Base-by-base conservation (phyloP, 1,139 yeast species). In the Pneumocystis canis region DNA sequence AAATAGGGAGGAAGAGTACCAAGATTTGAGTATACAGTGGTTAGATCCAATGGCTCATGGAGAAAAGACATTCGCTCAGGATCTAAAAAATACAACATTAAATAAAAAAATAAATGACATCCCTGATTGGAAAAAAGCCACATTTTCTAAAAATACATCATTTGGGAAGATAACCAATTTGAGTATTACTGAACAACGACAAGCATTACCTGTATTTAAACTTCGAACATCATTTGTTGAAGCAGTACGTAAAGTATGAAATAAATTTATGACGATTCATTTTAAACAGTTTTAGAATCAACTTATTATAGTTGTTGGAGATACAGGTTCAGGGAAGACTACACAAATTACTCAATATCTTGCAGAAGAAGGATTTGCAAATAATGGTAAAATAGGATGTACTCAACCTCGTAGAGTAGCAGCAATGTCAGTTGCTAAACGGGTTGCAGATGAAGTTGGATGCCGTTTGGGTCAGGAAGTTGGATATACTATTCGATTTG, bases 351-450 rank as follows among this genome's bases (percentile, higher is more conserved):
- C 97, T 0, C 97, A 92, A 72, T 89, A 82, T 70, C 76, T 92
- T 16, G 80, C 81, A 65, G 96, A 89, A 67, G 89, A 83, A 63
- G 96, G 97, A 0, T 82, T 81, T 68, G 78, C 80, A 0, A 72
- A 73, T 5, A 66, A 73, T 9, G 82, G 82, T 0, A 81, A 84
- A 82, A 85, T 92, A 63, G 97, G 87, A 1, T 87, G 96, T 70
- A 92, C 98, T 0, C 98, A 92, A 73, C 98, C 98, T 0, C 80
- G 98, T 72, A 80, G 97, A 70, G 95, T 92, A 40, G 97, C 97
- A 0, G 97, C 97, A 0, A 84, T 84, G 78, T 85, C 95, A 18
- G 96, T 92, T 7, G 96, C 97, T 0, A 82, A 84, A 68, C 79
- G 98, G 69, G 97, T 92, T 0, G 83, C 95, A 25, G 84, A 84